Conservation (phyloP, 768 basidiomycete species). For the Pulveroboletus frians region DNA sequence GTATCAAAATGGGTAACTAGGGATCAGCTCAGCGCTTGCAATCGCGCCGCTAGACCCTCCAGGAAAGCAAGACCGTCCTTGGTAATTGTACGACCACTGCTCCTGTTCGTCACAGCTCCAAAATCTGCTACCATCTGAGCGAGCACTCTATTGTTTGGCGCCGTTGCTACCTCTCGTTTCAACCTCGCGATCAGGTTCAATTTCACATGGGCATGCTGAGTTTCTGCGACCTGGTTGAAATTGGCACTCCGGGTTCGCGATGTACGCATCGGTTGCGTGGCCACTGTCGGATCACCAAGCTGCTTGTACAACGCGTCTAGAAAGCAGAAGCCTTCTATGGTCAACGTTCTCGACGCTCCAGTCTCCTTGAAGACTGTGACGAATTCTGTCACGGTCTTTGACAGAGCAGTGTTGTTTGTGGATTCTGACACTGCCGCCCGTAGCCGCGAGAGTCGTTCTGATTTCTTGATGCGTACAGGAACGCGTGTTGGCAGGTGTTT, state of each 20-base stretch:
- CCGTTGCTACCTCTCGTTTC: slow-evolving; percentile 46
- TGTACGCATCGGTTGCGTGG: slow-evolving; percentile 48
- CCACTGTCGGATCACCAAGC: slow-evolving; percentile 62
- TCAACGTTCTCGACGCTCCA: slow-evolving; percentile 61
- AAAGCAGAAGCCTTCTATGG: slow-evolving; percentile 66
- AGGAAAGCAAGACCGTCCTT: slow-evolving; percentile 74
- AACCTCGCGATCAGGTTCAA: slow-evolving; percentile 56
- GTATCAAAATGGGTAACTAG: background rate
- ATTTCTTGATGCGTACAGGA: slow-evolving; percentile 36
- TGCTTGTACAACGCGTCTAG: slow-evolving; percentile 67
- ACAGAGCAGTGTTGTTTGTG: slow-evolving; percentile 51
- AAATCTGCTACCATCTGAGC: slow-evolving; percentile 68
- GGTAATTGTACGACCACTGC: slow-evolving; percentile 65
- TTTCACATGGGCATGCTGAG: slow-evolving; percentile 50
- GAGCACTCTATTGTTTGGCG: slow-evolving; percentile 50
- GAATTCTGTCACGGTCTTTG: slow-evolving; percentile 55
- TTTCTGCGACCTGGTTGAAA: slow-evolving; percentile 35
- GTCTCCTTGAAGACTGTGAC: slow-evolving; percentile 52
- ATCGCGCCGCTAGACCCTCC: slow-evolving; percentile 51
- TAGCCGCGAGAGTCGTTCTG: slow-evolving; percentile 46
- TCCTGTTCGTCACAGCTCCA: slow-evolving; percentile 61
- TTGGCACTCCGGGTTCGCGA: slow-evolving; percentile 38
- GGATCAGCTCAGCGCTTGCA: slow-evolving; percentile 33
- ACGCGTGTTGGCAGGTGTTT: slow-evolving; percentile 26
- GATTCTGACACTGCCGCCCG: slow-evolving; percentile 40